Evolutionary conservation across 345 rosid species (phyloP).

Genomic region (Odontarrhena argentea): DNA sequence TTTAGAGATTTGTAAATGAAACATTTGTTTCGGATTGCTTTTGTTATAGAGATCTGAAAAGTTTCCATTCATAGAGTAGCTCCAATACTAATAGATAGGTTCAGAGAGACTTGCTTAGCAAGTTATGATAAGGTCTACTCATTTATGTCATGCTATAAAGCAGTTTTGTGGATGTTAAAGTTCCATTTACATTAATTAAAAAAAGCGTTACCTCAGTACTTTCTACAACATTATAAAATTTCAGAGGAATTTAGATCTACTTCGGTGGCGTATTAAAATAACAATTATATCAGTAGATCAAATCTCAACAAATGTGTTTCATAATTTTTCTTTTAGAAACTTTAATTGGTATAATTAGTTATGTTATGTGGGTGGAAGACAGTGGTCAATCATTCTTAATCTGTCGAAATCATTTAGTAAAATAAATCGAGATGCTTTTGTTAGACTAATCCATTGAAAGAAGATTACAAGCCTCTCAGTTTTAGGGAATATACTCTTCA

Average conservation of each 20-base stretch:
- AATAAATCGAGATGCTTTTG: constrained; percentile 14
- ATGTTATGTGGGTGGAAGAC: constrained; percentile 24
- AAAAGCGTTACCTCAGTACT: neutral
- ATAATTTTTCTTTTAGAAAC: neutral
- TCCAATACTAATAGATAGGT: constrained; percentile 2
- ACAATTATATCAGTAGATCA: constrained; percentile 10
- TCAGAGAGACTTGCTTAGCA: constrained; percentile 15
- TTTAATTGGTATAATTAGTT: constrained; percentile 2
- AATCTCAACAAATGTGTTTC: constrained; percentile 21
- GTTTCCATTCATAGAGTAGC: neutral
- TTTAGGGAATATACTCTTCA: constrained; percentile 3
- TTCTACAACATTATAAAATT: neutral
- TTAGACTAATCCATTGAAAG: constrained; percentile 27
- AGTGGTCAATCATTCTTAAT: constrained; percentile 33
- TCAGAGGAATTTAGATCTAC: constrained; percentile 9
- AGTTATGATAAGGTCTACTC: constrained; percentile 11
- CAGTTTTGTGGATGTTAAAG: constrained; percentile 4
- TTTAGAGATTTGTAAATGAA: constrained; percentile 2
- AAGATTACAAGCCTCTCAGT: constrained; percentile 16
- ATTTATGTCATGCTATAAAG: neutral
- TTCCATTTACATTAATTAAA: neutral
- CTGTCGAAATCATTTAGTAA: constrained; percentile 1
- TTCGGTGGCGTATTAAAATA: constrained; percentile 7
- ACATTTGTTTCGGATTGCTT: neutral
- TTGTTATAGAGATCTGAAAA: neutral